Conservation (phyloP, 352 stramenopile species). For the Phytophthora lateralis region DNA sequence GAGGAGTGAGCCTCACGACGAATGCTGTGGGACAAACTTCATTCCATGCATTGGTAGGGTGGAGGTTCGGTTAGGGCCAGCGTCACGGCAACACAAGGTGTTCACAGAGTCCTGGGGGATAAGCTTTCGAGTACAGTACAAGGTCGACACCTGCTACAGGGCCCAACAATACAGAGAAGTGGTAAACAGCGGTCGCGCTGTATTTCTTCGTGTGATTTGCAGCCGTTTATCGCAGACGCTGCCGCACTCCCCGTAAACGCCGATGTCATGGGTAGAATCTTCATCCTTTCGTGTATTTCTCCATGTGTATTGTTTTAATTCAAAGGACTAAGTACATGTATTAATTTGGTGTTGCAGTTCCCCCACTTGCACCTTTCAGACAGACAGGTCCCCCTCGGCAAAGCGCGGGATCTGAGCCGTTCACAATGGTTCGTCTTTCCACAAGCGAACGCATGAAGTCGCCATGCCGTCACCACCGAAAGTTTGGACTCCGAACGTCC, state of each 20-base stretch:
- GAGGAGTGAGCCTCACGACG: conserved; percentile 10
- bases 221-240: neutral
- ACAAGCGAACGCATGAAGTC: conserved; percentile 30
- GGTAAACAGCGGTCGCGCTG: neutral
- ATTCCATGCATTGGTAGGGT: neutral
- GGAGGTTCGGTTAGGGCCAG: conserved; percentile 10
- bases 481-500: conserved; percentile 10
- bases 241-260: neutral
- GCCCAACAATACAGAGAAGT: neutral
- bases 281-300: neutral
- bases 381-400: conserved; percentile 5
- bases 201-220: conserved; percentile 1
- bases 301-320: no score
- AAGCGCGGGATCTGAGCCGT: conserved; percentile 15
- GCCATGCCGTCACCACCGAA: conserved; percentile 23
- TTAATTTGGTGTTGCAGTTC: neutral
- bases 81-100: neutral
- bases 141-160: neutral
- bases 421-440: conserved; percentile 11
- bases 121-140: neutral
- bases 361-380: conserved; percentile 4
- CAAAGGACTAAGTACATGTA: neutral
- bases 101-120: neutral
- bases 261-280: neutral
- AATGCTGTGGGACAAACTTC: conserved; percentile 3